Conservation (phyloP, 495 filamentous ascomycete species). For the Penicillium arizonense region DNA sequence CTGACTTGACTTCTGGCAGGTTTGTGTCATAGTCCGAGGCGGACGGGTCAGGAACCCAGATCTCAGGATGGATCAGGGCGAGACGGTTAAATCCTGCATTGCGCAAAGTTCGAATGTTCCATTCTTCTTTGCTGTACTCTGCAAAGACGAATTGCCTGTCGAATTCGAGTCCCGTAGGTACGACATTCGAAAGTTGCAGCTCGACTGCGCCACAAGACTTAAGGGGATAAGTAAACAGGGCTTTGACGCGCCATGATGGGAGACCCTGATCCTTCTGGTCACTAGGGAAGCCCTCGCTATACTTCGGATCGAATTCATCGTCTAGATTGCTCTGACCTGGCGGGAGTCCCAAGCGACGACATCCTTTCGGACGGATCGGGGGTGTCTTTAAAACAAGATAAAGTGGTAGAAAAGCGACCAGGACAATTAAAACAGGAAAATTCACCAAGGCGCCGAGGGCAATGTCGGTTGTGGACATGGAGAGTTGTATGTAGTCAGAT, state of each 20-base stretch:
- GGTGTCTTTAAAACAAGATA: background rate
- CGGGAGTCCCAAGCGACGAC: conserved; percentile 35
- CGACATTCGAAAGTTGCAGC: conserved; percentile 61
- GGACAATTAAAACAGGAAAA: background rate
- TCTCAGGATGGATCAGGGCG: conserved; percentile 70
- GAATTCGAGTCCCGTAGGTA: conserved; percentile 71
- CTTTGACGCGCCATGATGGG: conserved; percentile 63
- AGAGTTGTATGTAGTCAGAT: background rate
- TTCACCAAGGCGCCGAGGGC: background rate
- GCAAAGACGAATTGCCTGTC: conserved; percentile 86
- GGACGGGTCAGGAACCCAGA: conserved; percentile 74
- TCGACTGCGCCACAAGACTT: conserved; percentile 87
- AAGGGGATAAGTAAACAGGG: conserved; percentile 82
- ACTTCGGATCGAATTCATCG: conserved; percentile 39
- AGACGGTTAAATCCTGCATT: conserved; percentile 71
- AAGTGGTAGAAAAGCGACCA: conserved; percentile 2
- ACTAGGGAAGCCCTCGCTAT: conserved; percentile 24
- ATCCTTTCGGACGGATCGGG: conserved; percentile 24
- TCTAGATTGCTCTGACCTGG: conserved; percentile 29
- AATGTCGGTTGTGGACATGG: background rate
- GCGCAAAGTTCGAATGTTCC: conserved; percentile 71
- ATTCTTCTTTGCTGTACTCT: conserved; percentile 50
- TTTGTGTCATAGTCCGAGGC: conserved; percentile 38
- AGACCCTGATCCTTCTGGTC: conserved; percentile 13
- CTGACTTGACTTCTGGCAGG: conserved; percentile 33